Evolutionary conservation across 805 yeast species (phyloP), one percentile per base, ranked within the genome.

Genomic region (Monosporozyma yasuniensis): DNA sequence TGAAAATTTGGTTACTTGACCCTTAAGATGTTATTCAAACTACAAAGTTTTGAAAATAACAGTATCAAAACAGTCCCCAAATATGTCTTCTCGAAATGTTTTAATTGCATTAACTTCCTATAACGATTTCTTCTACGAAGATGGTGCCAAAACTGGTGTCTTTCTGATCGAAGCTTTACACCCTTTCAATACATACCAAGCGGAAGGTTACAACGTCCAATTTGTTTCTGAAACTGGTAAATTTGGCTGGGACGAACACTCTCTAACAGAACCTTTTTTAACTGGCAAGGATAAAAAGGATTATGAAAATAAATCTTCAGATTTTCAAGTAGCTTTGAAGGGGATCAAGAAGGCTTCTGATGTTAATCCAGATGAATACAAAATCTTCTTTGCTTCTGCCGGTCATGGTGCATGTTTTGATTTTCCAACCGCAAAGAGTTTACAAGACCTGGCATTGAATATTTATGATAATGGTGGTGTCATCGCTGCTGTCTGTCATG

Each of bases 401-500:
- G 87, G 88, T 37, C 87, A 83, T 58, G 87, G 78, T 28, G 69
- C 83, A 27, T 54, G 75, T 39, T 78, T 73, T 54, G 87, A 81
- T 61, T 80, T 71, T 64, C 82, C 82, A 43, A 67, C 61, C 3
- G 83, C 83, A 14, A 64, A 60, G 5, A 71, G 60, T 16, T 64
- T 81, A 48, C 79, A 75, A 49, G 53, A 60, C 22, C 50, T 77
- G 42, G 82, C 80, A 19, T 64, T 68, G 27, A 65, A 68, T 21
- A 73, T 80, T 46, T 78, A 75, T 60, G 67, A 65, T 30, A 63
- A 73, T 19, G 78, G 76, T 38, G 85, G 84, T 46, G 73, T 79
- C 38, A 74, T 81, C 22, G 64, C 80, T 42, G 84, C 86, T 14
- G 86, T 81, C 8, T 81, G 87, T 64, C 86, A 81, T 56, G 87